Percentiles rank a stretch among this genome's conserved stretches.
phyloP scores from a whole-genome alignment of 2,329 filamentous ascomycete species.

The Ophiostoma perfectum region DNA sequence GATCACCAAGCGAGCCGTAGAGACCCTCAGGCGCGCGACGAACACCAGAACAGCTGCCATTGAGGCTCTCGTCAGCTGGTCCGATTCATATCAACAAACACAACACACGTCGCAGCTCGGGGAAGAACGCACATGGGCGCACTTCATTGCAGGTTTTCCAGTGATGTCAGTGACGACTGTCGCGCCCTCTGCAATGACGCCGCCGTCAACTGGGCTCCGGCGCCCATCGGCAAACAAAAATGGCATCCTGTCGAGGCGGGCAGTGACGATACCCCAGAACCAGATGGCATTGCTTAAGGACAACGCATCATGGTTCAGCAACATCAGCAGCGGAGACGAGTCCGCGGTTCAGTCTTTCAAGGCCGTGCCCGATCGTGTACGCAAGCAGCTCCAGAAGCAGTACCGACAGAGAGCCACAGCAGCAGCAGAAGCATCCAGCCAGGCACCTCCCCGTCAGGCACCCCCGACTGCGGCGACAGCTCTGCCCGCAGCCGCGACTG shows the following conservation, averaged over 20 bases:
- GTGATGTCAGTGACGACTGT: background rate
- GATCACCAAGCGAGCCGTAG: no score
- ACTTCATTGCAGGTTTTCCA: background rate
- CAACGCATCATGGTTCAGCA: slow-evolving; percentile 23
- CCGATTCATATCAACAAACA: background rate
- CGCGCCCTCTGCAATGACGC: background rate
- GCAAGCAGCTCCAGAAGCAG: no score
- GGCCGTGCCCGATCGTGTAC: no score
- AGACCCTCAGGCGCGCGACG: no score
- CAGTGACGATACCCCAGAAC: slow-evolving; percentile 36
- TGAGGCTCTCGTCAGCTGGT: background rate
- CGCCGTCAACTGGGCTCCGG: background rate
- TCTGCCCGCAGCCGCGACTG: no score
- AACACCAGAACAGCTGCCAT: no score
- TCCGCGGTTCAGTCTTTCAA: no score
- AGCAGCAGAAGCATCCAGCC: no score
- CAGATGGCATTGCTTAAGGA: slow-evolving; percentile 37
- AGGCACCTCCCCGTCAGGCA: no score
- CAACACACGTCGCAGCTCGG: background rate
- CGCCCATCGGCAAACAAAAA: slow-evolving; percentile 5
- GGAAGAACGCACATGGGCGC: background rate
- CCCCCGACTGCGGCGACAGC: no score
- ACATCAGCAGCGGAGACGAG: background rate
- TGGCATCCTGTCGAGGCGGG: slow-evolving; percentile 28
- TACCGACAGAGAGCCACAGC: no score